Percentiles rank a stretch among this genome's conserved stretches.
phyloP scores from a whole-genome alignment of 192 early-diverging fungal species.

The Backusella mclennaniae region DNA sequence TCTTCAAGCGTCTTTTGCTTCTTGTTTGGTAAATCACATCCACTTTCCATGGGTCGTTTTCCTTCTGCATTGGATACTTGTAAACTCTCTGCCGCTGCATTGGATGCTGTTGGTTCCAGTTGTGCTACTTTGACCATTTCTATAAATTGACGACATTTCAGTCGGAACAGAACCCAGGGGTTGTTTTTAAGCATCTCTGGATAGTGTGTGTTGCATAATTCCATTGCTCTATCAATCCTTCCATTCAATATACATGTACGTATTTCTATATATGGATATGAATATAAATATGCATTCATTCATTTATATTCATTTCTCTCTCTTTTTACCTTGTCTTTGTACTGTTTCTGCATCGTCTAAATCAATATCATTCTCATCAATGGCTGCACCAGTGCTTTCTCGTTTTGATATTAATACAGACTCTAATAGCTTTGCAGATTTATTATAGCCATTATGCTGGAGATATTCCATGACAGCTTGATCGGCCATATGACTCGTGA shows the following conservation, averaged over 20 bases:
- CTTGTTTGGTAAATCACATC: not conserved
- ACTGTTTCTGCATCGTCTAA: not conserved
- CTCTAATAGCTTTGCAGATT: slow-evolving; percentile 58
- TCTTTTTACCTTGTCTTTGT: slow-evolving; percentile 16
- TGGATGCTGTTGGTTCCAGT: not conserved
- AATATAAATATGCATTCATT: not conserved
- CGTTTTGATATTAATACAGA: not conserved
- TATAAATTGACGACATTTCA: slow-evolving; percentile 84
- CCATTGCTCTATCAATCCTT: slow-evolving; percentile 73
- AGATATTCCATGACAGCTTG: slow-evolving; percentile 1
- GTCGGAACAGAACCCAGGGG: slow-evolving; percentile 67
- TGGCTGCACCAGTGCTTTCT: not conserved
- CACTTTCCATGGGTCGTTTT: not conserved
- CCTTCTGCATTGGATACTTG: not conserved
- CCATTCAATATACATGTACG: slow-evolving; percentile 60
- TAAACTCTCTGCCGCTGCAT: slow-evolving; percentile 2
- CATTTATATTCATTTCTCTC: not conserved
- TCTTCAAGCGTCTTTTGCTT: not conserved
- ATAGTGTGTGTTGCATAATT: slow-evolving; percentile 63
- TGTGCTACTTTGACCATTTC: slow-evolving; percentile 64
- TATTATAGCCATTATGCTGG: not conserved
- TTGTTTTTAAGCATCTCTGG: slow-evolving; percentile 64
- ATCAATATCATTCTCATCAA: not conserved
- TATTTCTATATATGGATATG: slow-evolving; percentile 34
- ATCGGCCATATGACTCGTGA: not conserved